Evolutionary conservation across 2,329 filamentous ascomycete genomes (phyloP), one percentile per base, ranked within the genome.

Genomic region (Xylariaceae sp.): DNA sequence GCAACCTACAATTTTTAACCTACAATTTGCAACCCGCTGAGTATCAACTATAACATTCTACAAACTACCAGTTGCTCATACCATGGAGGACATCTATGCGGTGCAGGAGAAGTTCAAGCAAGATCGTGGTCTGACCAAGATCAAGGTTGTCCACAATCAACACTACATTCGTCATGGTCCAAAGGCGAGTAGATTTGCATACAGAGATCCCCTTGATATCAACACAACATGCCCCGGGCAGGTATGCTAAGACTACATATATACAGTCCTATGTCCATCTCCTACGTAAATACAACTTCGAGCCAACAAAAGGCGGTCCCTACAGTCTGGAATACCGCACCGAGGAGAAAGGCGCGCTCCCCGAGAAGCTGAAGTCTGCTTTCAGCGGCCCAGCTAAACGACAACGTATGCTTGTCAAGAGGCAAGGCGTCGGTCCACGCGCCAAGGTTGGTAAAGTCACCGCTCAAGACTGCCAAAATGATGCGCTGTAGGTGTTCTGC

Each of bases 391-490:
- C 73, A 40, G 69, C 73, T 26, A 73, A 71, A 44, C 68, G 76
- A 53, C 71, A 74, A 46, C 73, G 75, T 59, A 68, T 74, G n/a
- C 71, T 86, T 29, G 71, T 71, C 60, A 76, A 79, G 67, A 76
- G 76, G 67, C 73, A 64, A 12, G 53, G 57, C 55, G 19, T 62
- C 52, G 50, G 63, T 46, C 64, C 68, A 35, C 60, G 65, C 9
- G 70, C 68, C 32, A 59, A 76, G 42, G 63, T 68, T n/a, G 76
- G 76, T 2, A 71, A 80, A 40, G 79, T 86, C 31, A 72, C 76
- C 4, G 79, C 80, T 4, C 77, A 86, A 29, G 86, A 89, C 65
- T 75, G 82, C 51, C 82, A 88, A 69, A 86, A 87, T 62, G 85
- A 89, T 59, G 73, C 79, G 4, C 70, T 80, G 70, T 68, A 50